Conservation (phyloP, 2,329 filamentous ascomycete species). For the Trichoderma citrinoviride region DNA sequence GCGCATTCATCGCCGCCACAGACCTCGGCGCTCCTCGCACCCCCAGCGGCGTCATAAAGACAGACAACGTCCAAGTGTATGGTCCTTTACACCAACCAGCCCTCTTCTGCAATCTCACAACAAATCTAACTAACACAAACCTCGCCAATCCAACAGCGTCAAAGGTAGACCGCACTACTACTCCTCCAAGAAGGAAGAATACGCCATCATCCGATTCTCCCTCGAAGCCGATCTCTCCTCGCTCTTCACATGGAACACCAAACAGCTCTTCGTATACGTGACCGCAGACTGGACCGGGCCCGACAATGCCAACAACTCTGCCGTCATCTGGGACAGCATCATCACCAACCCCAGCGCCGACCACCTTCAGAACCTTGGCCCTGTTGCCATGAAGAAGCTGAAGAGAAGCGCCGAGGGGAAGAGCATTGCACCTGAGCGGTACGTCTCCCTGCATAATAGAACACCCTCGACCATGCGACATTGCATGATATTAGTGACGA, state of each 20-base stretch:
- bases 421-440: slow-evolving; percentile 57
- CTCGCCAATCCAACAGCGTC: slow-evolving; percentile 52
- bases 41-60: slow-evolving; percentile 58
- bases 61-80: slow-evolving; percentile 84
- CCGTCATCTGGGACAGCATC: slow-evolving; percentile 94
- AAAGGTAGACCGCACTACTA: slow-evolving; percentile 96
- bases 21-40: slow-evolving; percentile 69
- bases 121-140: neutral
- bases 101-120: neutral
- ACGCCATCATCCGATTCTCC: slow-evolving; percentile 90
- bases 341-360: slow-evolving; percentile 71
- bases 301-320: slow-evolving; percentile 57
- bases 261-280: slow-evolving; percentile 95
- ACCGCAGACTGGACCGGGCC: slow-evolving; percentile 67
- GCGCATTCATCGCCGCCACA: slow-evolving; percentile 74
- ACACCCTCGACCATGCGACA: no score
- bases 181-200: slow-evolving; percentile 87
- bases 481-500: no score
- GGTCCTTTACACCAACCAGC: slow-evolving; percentile 31
- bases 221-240: slow-evolving; percentile 85
- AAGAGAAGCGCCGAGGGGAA: slow-evolving; percentile 58
- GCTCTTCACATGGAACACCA: slow-evolving; percentile 99
- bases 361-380: slow-evolving; percentile 60
- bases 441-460: slow-evolving; percentile 23
- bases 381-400: slow-evolving; percentile 61